These are phyloP conservation scores for Blastomyces percursus DNA, from an alignment of 2,329 filamentous ascomycete species.

Conservation along the genomic window DNA sequence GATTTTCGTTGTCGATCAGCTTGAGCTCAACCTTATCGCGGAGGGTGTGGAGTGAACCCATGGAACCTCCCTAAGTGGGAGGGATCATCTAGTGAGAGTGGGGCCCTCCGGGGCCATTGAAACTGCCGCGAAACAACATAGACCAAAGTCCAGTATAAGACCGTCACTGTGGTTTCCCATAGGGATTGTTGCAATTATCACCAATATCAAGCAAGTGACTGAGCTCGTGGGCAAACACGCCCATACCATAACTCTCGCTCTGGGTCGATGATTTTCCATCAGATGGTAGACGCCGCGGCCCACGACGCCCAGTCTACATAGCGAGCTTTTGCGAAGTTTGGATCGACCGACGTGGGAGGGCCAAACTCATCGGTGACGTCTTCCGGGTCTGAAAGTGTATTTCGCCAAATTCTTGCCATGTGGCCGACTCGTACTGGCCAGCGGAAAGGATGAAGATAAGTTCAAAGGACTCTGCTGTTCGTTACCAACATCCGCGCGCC, in stretches of 20 bases:
- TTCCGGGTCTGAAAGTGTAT: constrained; percentile 12
- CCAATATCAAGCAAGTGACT: constrained; percentile 15
- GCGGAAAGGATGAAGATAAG: constrained; percentile 16
- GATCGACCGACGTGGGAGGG: constrained; percentile 8
- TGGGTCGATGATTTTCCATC: constrained; percentile 13
- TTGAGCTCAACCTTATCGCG: constrained; percentile 13
- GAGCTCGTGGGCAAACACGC: constrained; percentile 14
- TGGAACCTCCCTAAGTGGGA: constrained; percentile 10
- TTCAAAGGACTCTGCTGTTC: constrained; percentile 12
- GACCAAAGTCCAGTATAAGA: constrained; percentile 14
- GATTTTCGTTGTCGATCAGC: constrained; percentile 7
- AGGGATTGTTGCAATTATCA: constrained; percentile 16
- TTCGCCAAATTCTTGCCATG: constrained; percentile 16
- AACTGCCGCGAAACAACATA: constrained; percentile 15
- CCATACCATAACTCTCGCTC: constrained; percentile 15
- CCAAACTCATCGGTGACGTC: constrained; percentile 12
- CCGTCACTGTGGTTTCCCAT: constrained; percentile 10
- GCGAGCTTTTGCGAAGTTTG: constrained; percentile 12
- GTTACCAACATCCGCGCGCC: constrained; percentile 14
- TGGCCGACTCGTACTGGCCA: constrained; percentile 14
- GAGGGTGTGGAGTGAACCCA: constrained; percentile 14
- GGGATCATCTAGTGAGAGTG: constrained; percentile 14
- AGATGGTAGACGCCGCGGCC: constrained; percentile 14
- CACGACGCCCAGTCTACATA: constrained; percentile 15
- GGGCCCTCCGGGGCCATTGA: constrained; percentile 15